Evolutionary conservation across 1,284 basidiomycete species (phyloP), one percentile per base, ranked within the genome.

Genomic region (Trametes hirsuta): DNA sequence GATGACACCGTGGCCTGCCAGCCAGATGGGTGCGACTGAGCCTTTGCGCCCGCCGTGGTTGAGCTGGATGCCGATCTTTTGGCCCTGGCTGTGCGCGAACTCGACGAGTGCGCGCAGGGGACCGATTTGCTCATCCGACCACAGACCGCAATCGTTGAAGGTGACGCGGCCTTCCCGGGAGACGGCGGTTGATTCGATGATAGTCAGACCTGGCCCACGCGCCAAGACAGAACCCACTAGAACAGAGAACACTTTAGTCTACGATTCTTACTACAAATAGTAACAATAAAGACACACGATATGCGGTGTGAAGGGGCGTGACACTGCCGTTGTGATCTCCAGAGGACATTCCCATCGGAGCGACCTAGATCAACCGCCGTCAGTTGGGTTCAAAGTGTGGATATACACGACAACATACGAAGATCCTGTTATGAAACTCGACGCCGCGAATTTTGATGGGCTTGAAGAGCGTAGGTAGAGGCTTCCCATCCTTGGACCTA

Each of bases 21-120:
- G 76, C 86, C 86, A 90, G 3, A 86, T 84, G 2, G 86, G 81
- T 50, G 81, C 76, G 0, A 81, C 84, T 6, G 83, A 85, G 0
- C 88, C 87, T 72, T 93, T 93, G 37, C 91, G 78, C 0, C 91
- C 91, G 0, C 88, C 89, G 71, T 93, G 91, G 0, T 85, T 85
- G 21, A 94, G 80, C 71, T 94, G 91, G 48, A 94, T 80, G 4
- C 87, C 91, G 18, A 91, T 84, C 65, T 82, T 83, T 47, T 82
- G 76, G 48, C 82, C 80, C 69, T 90, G 83, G 37, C 81, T 74
- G 71, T 91, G 89, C 40, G 83, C 79, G 64, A 87, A 89, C 45
- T 87, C 79, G 58, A 91, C 86, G 54, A 93, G 81, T 35, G 83
- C 79, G 66, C 84, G 83, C 61, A 88, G 77, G 0, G 86, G 82